phyloP scores from a whole-genome alignment of 805 yeast genomes.

The Groenewaldozyma salmanticensis region DNA sequence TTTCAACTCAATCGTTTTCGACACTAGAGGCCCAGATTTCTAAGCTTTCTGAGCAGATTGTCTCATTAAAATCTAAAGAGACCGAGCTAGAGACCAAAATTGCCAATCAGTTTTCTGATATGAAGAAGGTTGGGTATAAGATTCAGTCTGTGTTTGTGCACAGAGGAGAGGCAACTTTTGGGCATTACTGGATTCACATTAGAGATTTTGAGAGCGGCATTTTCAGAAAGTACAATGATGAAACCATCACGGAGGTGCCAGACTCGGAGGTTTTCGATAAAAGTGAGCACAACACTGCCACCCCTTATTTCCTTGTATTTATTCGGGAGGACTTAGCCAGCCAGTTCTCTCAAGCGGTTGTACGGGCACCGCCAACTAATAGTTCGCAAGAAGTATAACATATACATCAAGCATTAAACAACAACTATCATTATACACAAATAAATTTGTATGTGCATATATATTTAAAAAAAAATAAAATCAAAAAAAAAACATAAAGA shows the following conservation, averaged over 20 bases:
- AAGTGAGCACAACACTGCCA: slow-evolving; percentile 60
- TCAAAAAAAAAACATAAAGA: too few relatives aligned
- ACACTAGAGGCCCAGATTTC: slow-evolving; percentile 38
- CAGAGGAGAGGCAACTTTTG: slow-evolving; percentile 91
- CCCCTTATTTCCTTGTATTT: slow-evolving; percentile 87
- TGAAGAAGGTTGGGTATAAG: slow-evolving; percentile 61
- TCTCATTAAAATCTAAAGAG: slow-evolving; percentile 34
- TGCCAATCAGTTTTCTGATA: slow-evolving; percentile 49
- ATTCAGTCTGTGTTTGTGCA: slow-evolving; percentile 91
- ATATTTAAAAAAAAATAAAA: too few relatives aligned
- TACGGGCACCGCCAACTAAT: slow-evolving; percentile 10
- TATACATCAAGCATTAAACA: too few relatives aligned
- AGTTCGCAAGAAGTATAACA: too few relatives aligned
- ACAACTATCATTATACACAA: too few relatives aligned
- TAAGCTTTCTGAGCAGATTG: slow-evolving; percentile 38
- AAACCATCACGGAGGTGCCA: slow-evolving; percentile 78
- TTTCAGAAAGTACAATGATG: slow-evolving; percentile 91
- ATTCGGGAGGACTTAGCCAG: slow-evolving; percentile 51
- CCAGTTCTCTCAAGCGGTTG: slow-evolving; percentile 16
- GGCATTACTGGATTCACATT: slow-evolving; percentile 96
- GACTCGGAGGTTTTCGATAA: slow-evolving; percentile 30
- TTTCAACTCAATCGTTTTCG: slow-evolving; percentile 39
- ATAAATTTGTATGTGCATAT: too few relatives aligned
- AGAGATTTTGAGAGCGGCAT: slow-evolving; percentile 57
- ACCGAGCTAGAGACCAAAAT: slow-evolving; percentile 39